Conservation (phyloP, 139 green algal species). For the Closterium sp. region DNA sequence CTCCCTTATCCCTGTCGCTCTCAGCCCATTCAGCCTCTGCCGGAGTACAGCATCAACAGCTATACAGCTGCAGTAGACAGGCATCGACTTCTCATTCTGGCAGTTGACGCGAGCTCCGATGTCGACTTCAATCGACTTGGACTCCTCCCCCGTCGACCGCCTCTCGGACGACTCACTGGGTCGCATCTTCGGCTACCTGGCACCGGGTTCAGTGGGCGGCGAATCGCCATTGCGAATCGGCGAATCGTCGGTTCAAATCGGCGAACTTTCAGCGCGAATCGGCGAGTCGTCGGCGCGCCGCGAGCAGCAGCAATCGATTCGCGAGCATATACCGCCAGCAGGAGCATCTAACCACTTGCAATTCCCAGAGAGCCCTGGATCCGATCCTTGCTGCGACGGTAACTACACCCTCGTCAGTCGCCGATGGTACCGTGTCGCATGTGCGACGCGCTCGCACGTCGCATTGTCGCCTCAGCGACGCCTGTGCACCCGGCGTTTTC, state of each 20-base stretch:
- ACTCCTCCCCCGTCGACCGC: background rate
- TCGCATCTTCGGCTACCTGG: background rate
- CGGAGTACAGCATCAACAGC: no score
- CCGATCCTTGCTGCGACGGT: background rate
- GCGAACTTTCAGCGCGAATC: no score
- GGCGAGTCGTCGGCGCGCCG: no score
- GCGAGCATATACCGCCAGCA: background rate
- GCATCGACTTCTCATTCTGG: no score
- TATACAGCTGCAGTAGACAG: no score
- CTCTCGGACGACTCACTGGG: background rate
- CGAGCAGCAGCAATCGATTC: no score
- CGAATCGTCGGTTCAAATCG: no score
- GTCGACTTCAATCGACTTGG: background rate
- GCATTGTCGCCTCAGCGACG: background rate
- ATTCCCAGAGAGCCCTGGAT: background rate
- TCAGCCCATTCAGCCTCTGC: no score
- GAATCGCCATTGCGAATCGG: no score
- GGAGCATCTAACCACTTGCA: background rate
- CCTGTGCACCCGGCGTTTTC: background rate
- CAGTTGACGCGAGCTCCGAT: background rate
- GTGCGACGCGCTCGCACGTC: background rate
- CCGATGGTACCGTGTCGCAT: background rate
- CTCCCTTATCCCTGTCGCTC: no score
- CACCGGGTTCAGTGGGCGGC: no score
- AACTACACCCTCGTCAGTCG: background rate